Evolutionary conservation across 2,329 filamentous ascomycete genomes (phyloP), one percentile per base, ranked within the genome.

Genomic region (Nigrospora sphaerica): DNA sequence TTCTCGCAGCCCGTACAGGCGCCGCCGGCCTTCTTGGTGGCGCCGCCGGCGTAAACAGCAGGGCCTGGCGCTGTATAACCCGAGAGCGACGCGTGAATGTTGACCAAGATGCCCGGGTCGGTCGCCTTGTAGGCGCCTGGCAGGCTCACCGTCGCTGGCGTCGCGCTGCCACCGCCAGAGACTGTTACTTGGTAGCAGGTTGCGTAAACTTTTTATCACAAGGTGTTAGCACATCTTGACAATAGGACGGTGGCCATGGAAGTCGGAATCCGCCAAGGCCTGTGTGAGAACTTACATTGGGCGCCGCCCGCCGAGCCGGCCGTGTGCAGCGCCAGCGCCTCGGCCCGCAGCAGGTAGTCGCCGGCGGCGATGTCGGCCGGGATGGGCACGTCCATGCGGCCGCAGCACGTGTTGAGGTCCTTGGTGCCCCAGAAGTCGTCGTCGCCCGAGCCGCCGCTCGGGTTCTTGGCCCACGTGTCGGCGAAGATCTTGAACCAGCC

Each of bases 401-500:
- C 65, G 49, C 64, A 68, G 56, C 63, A 66, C 6, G 50, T 38
- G 53, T 67, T 67, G 47, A 67, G 57, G 45, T 68, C 64, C 51
- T 66, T 68, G 42, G 64, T 67, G 34, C 67, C 70, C 70, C 70
- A 76, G 55, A 69, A 67, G 53, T 75, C 72, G 12, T 61, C 60
- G 37, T 62, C 62, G n/a, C 70, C 69, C 36, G 70, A 71, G 19
- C 52, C 50, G n/a, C 62, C 60, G 19, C 32, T 23, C 13, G 32
- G 33, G 33, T 34, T 34, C 47, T 63, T 63, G 2, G 59, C 50
- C 67, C 71, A 71, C 3, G 71, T 69, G 51, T 73, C 66, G 49
- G 73, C 67, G 52, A 69, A 73, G 49, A 78, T 69, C 64, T 79
- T 79, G 66, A 78, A 77, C 72, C 71, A 78, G 4, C 62, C 58